Evolutionary conservation across 345 rosid species (phyloP).

Genomic region (Corymbia maculata): DNA sequence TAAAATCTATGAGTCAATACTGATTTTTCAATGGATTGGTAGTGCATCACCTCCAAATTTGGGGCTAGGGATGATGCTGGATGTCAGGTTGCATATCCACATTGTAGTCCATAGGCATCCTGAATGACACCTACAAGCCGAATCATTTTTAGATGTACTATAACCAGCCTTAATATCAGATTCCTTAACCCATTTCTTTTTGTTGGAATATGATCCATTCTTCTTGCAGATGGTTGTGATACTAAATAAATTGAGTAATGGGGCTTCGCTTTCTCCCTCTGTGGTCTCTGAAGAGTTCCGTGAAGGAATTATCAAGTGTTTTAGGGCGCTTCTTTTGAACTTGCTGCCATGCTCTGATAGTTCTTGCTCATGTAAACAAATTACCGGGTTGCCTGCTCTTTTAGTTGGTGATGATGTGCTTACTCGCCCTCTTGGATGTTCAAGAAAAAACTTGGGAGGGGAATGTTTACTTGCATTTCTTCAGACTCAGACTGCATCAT

Average conservation of each 20-base stretch:
- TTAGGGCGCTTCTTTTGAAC: slow-evolving; percentile 47
- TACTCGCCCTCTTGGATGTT: slow-evolving; percentile 6
- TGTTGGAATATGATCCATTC: background rate
- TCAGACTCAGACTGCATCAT: slow-evolving; percentile 63
- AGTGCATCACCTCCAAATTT: background rate
- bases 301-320: slow-evolving; percentile 75
- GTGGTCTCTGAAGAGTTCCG: slow-evolving; percentile 92
- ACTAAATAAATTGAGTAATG: slow-evolving; percentile 67
- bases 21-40: background rate
- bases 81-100: background rate
- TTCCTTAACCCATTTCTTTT: background rate
- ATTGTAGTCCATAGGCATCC: background rate
- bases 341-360: slow-evolving; percentile 43
- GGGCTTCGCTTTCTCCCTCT: slow-evolving; percentile 56
- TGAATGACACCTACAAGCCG: background rate
- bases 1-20: background rate
- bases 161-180: background rate
- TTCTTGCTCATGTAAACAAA: slow-evolving; percentile 50
- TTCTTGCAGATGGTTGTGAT: slow-evolving; percentile 61
- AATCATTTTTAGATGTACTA: background rate
- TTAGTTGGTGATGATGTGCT: slow-evolving; percentile 21
- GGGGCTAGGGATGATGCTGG: background rate
- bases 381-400: slow-evolving; percentile 44
- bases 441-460: background rate
- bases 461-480: slow-evolving; percentile 75